Base-by-base conservation (phyloP, 163 green algal species). In the Chlamydomonas reinhardtii region DNA sequence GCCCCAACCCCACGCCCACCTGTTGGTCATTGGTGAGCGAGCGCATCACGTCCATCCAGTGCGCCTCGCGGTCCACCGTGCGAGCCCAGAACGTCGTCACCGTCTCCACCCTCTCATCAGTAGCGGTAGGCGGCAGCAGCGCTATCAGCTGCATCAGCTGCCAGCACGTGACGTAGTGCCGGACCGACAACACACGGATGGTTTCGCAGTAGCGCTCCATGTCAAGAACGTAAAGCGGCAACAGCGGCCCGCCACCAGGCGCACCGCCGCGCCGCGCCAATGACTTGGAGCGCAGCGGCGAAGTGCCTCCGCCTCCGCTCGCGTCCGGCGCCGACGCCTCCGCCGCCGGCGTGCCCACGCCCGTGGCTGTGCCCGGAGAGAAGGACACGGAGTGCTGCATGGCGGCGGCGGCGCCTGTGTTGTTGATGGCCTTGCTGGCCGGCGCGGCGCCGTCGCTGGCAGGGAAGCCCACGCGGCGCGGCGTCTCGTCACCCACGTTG, bases 101-200 rank as follows among this genome's bases (percentile, higher is more conserved):
- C 64, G 92, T 76, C 85, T 94, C 91, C 72, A 92, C 89, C 0
- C 82, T 39, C 56, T 84, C 69, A 35, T 76, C 74, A 48, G 65
- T 86, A 20, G 82, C 84, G 24, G 32, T 32, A 14, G 48, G 31
- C 25, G 85, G 90, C 83, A 94, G 87, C 74, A 94, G 87, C 65
- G 83, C n/a, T 59, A 94, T n/a, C 71, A 94, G 82, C 84, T 93
- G 82, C 22, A 92, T 88, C 70, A 94, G 77, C 89, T 94, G 92
- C 19, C 85, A 76, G 37, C 81, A 87, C 72, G 89, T 92, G 35
- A 93, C 12, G 82, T 92, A 92, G 54, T 92, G 91, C 31, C 87
- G 74, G 37, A 93, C 86, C 9, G 91, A 86, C 37, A 94, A 61
- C 29, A 88, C 73, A 17, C 89, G 84, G 32, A 94, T 87, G 27